Conservation (phyloP, 768 basidiomycete genomes). For the Psilocybe subaeruginosa region DNA sequence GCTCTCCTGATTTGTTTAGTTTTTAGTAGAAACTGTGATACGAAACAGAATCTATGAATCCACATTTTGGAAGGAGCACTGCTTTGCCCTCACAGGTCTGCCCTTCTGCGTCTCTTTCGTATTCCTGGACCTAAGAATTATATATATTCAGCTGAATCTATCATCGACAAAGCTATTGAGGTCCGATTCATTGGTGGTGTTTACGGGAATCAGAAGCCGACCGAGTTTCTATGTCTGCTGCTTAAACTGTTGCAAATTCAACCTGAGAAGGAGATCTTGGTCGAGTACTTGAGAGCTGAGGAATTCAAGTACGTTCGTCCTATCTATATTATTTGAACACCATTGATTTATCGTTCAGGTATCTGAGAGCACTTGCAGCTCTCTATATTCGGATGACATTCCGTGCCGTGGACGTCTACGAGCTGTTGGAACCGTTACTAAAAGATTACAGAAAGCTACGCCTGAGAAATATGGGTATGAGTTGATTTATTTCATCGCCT, state of each 20-base stretch:
- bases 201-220: constrained; percentile 93
- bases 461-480: constrained; percentile 75
- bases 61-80: constrained; percentile 97
- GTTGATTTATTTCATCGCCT: background rate
- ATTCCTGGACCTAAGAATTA: background rate
- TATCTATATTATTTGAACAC: background rate
- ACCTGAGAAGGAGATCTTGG: constrained; percentile 94
- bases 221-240: constrained; percentile 89
- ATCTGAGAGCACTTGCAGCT: constrained; percentile 89
- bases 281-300: constrained; percentile 94
- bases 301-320: constrained; percentile 89
- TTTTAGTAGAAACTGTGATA: constrained; percentile 94
- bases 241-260: constrained; percentile 96
- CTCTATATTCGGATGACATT: constrained; percentile 98
- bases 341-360: constrained; percentile 49
- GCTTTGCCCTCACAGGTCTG: constrained; percentile 92
- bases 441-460: constrained; percentile 94
- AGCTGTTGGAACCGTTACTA: constrained; percentile 89
- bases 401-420: constrained; percentile 86
- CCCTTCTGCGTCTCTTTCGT: background rate
- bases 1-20: constrained; percentile 49
- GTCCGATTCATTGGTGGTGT: constrained; percentile 88
- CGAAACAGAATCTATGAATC: constrained; percentile 96
- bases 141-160: constrained; percentile 70
- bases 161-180: constrained; percentile 93